Evolutionary conservation across 2,329 filamentous ascomycete species (phyloP).

Genomic region (Paraphoma sp.): DNA sequence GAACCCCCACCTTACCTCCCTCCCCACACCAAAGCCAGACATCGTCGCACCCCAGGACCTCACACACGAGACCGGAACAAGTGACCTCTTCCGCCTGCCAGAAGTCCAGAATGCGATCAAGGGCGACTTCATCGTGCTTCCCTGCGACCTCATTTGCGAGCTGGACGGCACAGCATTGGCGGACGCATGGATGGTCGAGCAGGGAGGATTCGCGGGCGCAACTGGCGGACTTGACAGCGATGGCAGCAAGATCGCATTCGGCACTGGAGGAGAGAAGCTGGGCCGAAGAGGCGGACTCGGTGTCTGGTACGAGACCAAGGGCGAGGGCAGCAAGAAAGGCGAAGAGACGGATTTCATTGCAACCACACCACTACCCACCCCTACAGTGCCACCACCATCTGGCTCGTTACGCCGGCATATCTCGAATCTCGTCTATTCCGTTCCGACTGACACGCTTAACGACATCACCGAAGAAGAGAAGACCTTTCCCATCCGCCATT

Average conservation of each 20-base stretch:
- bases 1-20: constrained; percentile 76
- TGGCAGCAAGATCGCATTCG: constrained; percentile 53
- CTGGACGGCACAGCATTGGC: constrained; percentile 81
- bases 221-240: constrained; percentile 58
- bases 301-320: constrained; percentile 90
- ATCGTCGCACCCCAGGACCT: constrained; percentile 78
- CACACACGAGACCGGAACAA: constrained; percentile 85
- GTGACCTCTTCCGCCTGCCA: constrained; percentile 82
- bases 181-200: constrained; percentile 90
- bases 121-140: constrained; percentile 86
- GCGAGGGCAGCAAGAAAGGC: constrained; percentile 77
- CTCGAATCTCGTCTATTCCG: constrained; percentile 82
- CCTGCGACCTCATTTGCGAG: constrained; percentile 93
- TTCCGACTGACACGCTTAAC: constrained; percentile 87
- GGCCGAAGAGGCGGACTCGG: constrained; percentile 79
- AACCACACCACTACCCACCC: constrained; percentile 69
- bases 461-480: constrained; percentile 81
- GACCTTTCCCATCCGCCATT: constrained; percentile 75
- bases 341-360: constrained; percentile 94
- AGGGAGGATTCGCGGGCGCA: constrained; percentile 69
- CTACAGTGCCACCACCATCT: constrained; percentile 64
- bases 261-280: constrained; percentile 61
- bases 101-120: constrained; percentile 81
- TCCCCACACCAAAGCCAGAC: constrained; percentile 75
- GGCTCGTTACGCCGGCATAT: constrained; percentile 72